Evolutionary conservation across 306 rosid species (phyloP), one percentile per base, ranked within the genome.

Genomic region (Urtica urens): DNA sequence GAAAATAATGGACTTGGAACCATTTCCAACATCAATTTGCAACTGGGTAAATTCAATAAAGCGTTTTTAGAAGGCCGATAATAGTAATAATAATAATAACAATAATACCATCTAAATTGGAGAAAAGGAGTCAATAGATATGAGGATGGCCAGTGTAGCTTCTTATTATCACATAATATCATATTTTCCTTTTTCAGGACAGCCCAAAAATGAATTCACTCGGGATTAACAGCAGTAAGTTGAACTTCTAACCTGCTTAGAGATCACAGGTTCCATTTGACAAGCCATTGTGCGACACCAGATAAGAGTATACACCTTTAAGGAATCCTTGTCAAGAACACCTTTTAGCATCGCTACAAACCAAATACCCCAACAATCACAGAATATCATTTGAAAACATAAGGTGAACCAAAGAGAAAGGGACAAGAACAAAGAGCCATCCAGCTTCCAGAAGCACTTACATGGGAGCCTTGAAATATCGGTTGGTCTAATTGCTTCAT

Each of bases 401-500:
- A 35, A 5, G 3, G 7, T 28, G 42, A 37, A 53, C 25, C 24
- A 19, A 22, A 51, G 43, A 15, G 37, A 26, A 31, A 9, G 4
- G 15, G 22, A 33, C 19, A 13, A 5, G 29, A 51, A 49, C 13
- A 1, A 55, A 59, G 35, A 14, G 17, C 38, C 27, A 10, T 20
- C 10, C 41, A 51, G 71, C 26, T n/a, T 10, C 12, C 55, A 63
- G 17, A 17, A 31, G 58, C 55, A 28, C 30, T 78, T 84, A 85
- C 99, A 90, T 77, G 99, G 99, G 29, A 71, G 57, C 66, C 72
- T 72, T 57, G 54, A 58, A 57, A 90, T 77, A 72, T 90, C 92
- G 17, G 99, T 85, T 10, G 99, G 93, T 66, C 99, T 85, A 62
- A 90, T 90, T 30, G 95, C 99, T 75, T 90, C 99, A 67, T 90